Evolutionary conservation across 331 rosid species (phyloP).

Genomic region (Rhamnella rubrinervis): DNA sequence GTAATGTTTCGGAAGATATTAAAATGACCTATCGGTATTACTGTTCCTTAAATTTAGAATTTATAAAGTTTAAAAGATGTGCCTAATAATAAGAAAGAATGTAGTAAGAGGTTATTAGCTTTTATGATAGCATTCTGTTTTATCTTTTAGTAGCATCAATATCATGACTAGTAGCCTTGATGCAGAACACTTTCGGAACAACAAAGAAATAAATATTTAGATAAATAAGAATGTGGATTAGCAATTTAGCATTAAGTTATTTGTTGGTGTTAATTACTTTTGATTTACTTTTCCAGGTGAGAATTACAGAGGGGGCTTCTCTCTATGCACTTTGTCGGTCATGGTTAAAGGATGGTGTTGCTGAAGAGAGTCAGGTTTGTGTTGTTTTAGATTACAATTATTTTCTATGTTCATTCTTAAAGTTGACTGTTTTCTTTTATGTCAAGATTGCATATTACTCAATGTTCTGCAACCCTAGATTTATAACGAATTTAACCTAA

Average conservation of each 20-base stretch:
- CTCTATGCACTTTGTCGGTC: conserved; percentile 82
- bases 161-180: no score
- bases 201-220: no score
- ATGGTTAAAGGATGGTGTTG: conserved; percentile 72
- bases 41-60: no score
- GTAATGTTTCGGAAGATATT: no score
- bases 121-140: no score
- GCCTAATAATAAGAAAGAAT: no score
- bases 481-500: neutral
- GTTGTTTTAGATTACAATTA: conserved; percentile 12
- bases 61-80: no score
- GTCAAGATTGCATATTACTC: neutral
- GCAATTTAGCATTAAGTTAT: conserved; percentile 1
- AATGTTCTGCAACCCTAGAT: neutral
- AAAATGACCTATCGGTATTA: no score
- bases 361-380: conserved; percentile 69
- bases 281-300: conserved; percentile 50
- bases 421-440: neutral
- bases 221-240: neutral
- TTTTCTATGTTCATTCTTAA: conserved; percentile 5
- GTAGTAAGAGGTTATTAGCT: no score
- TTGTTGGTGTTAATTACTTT: conserved; percentile 18
- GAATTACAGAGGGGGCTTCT: conserved; percentile 69
- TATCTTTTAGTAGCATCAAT: no score
- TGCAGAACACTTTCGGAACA: no score